Percentiles rank a stretch among this genome's conserved stretches.
Conservation (phyloP, 352 stramenopile species). For the Phytopythium ostracodes region DNA sequence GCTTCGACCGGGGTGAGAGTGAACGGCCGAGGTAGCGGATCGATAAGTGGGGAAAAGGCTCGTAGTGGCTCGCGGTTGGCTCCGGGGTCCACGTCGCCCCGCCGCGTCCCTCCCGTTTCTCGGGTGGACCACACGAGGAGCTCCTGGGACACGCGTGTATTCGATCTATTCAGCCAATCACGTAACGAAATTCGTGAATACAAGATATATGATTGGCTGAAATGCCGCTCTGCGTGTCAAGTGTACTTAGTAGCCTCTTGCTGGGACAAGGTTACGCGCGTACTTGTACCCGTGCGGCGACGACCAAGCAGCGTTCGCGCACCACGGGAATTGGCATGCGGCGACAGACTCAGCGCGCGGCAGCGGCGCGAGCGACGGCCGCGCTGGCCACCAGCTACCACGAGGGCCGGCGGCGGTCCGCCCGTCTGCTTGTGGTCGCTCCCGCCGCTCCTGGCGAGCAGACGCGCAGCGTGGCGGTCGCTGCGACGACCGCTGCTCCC, state of each 20-base stretch:
- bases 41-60: slow-evolving; percentile 14
- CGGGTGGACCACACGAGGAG: background rate
- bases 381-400: slow-evolving; percentile 15
- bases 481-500: background rate
- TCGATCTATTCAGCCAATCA: slow-evolving; percentile 16
- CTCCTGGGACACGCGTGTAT: slow-evolving; percentile 1
- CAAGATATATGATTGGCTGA: slow-evolving; percentile 23
- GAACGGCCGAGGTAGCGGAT: slow-evolving; percentile 9
- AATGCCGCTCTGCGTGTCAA: slow-evolving; percentile 11
- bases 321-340: slow-evolving; percentile 17
- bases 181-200: background rate
- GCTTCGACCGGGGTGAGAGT: background rate
- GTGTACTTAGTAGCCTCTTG: background rate
- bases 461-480: slow-evolving; percentile 4
- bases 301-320: background rate
- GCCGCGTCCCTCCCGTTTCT: background rate
- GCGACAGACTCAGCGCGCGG: slow-evolving; percentile 16
- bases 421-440: slow-evolving; percentile 12
- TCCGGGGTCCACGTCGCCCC: background rate
- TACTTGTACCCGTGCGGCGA: background rate
- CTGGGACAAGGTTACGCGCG: background rate
- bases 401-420: slow-evolving; percentile 17
- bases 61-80: background rate
- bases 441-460: background rate
- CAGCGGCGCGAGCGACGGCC: slow-evolving; percentile 3